phyloP scores from a whole-genome alignment of 805 yeast species.

The Sugiyamaella chiloensis region DNA sequence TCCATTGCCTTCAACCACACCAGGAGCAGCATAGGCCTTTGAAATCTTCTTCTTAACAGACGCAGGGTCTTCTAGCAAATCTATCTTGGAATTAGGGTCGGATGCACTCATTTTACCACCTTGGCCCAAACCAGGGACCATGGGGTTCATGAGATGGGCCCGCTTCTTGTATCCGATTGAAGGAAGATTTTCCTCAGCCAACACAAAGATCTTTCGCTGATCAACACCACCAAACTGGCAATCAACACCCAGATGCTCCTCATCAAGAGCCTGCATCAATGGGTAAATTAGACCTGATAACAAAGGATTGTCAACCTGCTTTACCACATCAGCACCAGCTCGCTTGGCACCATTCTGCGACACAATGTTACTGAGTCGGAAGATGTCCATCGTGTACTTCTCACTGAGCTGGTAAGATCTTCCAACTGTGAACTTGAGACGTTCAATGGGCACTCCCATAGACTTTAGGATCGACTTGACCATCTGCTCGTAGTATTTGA shows the following conservation, averaged over 20 bases:
- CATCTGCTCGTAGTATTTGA: slow-evolving; percentile 78
- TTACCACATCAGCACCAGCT: slow-evolving; percentile 99
- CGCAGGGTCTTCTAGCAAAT: slow-evolving; percentile 85
- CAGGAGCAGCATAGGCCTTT: slow-evolving; percentile 94
- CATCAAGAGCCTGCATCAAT: slow-evolving; percentile 97
- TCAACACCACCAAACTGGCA: slow-evolving; percentile 99
- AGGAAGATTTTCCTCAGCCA: slow-evolving; percentile 92
- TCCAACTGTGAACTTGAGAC: slow-evolving; percentile 78
- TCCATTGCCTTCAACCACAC: slow-evolving; percentile 88
- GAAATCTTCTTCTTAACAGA: slow-evolving; percentile 84
- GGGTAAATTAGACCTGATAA: slow-evolving; percentile 94
- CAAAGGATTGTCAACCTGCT: slow-evolving; percentile 92
- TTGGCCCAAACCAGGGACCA: slow-evolving; percentile 97
- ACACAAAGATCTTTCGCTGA: slow-evolving; percentile 94
- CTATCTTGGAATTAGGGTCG: slow-evolving; percentile 97
- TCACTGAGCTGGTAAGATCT: slow-evolving; percentile 80
- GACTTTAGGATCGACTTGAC: slow-evolving; percentile 83
- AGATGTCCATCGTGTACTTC: slow-evolving; percentile 84
- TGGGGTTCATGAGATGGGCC: slow-evolving; percentile 97
- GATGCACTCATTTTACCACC: slow-evolving; percentile 99
- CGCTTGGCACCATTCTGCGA: slow-evolving; percentile 96
- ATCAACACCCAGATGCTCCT: slow-evolving; percentile 81
- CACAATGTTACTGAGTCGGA: slow-evolving; percentile 77
- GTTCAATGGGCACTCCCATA: slow-evolving; percentile 89
- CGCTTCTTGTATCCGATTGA: slow-evolving; percentile 91